Evolutionary conservation across 2,329 filamentous ascomycete species (phyloP).

Genomic region (Cladophialophora bantiana): DNA sequence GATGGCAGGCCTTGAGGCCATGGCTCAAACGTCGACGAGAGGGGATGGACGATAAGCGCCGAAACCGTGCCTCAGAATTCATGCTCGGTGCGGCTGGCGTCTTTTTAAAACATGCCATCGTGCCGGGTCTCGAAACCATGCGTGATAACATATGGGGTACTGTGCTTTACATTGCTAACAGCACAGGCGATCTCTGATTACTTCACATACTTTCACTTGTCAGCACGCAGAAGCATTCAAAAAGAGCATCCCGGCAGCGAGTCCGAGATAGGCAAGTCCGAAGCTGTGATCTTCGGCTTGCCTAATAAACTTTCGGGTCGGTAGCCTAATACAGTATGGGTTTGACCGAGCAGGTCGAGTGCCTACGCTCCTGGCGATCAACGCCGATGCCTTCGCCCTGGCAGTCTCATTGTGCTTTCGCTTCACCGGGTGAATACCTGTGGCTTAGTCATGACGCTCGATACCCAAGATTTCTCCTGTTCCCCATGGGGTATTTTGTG

Average conservation of each 20-base stretch:
- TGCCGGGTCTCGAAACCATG: not conserved
- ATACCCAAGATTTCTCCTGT: not conserved
- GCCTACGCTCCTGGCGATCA: not conserved
- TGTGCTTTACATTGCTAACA: not conserved
- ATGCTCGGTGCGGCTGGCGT: constrained; percentile 8
- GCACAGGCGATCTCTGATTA: too few species aligned
- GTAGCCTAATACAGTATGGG: constrained; percentile 16
- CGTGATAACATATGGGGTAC: constrained; percentile 2
- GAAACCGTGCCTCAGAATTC: not conserved
- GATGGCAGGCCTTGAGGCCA: constrained; percentile 22
- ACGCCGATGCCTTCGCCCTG: constrained; percentile 6
- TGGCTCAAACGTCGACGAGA: constrained; percentile 12
- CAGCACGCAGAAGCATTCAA: not conserved
- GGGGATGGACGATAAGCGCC: constrained; percentile 6
- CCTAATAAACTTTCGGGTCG: constrained; percentile 13
- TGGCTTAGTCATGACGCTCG: constrained; percentile 4
- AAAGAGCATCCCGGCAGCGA: constrained; percentile 1
- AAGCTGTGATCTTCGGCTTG: constrained; percentile 10
- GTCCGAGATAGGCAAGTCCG: constrained; percentile 22
- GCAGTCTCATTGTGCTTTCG: constrained; percentile 10
- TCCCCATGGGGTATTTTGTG: constrained; percentile 21
- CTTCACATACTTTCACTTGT: too few species aligned
- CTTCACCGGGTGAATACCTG: not conserved
- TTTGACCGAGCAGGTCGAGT: constrained; percentile 8
- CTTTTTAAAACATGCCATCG: constrained; percentile 1